Percentiles rank a stretch among this genome's conserved stretches.
Evolutionary conservation across 352 stramenopile genomes (phyloP).

Genomic region (Globisporangium okanoganense): DNA sequence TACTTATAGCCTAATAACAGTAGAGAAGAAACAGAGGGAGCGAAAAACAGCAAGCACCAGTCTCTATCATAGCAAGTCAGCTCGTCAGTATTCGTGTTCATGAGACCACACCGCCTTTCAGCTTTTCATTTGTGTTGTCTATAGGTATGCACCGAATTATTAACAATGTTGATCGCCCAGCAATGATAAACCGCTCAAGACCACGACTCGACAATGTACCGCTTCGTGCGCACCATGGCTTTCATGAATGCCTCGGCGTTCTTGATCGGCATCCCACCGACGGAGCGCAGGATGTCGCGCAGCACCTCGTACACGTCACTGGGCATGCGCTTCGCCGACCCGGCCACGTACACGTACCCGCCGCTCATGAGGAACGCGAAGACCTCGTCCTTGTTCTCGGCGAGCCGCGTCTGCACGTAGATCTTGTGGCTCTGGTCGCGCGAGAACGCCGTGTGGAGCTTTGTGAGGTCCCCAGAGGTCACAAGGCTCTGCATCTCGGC

Average conservation of each 20-base stretch:
- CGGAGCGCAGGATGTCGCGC: constrained; percentile 74
- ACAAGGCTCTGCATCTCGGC: constrained; percentile 64
- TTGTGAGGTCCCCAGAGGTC: constrained; percentile 45
- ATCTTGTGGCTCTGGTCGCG: constrained; percentile 88
- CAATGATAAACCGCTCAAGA: constrained; percentile 30
- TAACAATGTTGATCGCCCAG: neutral
- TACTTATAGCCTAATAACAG: too few species aligned
- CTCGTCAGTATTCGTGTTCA: neutral
- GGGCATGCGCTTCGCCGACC: constrained; percentile 91
- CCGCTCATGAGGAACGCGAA: constrained; percentile 66
- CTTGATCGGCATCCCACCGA: constrained; percentile 64
- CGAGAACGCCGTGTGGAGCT: constrained; percentile 88
- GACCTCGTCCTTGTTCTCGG: constrained; percentile 71
- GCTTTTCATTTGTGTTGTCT: neutral
- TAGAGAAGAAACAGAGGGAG: neutral
- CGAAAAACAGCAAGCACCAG: neutral
- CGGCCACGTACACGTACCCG: constrained; percentile 82
- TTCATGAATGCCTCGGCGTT: constrained; percentile 77
- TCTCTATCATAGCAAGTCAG: neutral
- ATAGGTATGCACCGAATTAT: neutral
- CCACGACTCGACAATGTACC: constrained; percentile 87
- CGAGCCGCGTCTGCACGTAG: constrained; percentile 89
- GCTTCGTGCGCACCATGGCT: constrained; percentile 60
- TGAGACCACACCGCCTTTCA: neutral
- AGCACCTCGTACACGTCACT: constrained; percentile 89